Percentiles rank a stretch among this genome's conserved stretches.
These are phyloP conservation scores for Fusarium burgessii DNA, from an alignment of 2,329 filamentous ascomycete genomes.

Conservation along the genomic window DNA sequence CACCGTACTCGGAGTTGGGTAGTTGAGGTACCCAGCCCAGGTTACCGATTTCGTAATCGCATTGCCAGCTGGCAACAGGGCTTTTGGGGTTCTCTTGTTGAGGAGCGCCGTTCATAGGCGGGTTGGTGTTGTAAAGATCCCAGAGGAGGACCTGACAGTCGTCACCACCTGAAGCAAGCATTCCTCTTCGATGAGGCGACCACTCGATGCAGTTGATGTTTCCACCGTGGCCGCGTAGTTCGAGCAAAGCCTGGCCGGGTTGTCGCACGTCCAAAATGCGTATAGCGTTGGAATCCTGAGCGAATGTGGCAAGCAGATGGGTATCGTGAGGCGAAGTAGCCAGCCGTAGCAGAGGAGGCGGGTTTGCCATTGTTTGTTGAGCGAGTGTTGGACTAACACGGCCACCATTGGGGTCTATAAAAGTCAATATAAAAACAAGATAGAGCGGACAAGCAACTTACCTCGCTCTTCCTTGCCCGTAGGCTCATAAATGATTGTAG, in stretches of 20 bases:
- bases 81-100: conserved; percentile 70
- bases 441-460: conserved; percentile 53
- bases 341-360: conserved; percentile 81
- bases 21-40: conserved; percentile 85
- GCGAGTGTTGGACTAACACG: conserved; percentile 80
- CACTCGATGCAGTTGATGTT: conserved; percentile 95
- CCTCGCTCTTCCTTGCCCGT: conserved; percentile 84
- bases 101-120: conserved; percentile 62
- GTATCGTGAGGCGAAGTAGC: conserved; percentile 95
- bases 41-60: conserved; percentile 88
- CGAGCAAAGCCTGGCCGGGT: conserved; percentile 92
- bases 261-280: conserved; percentile 96
- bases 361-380: conserved; percentile 81
- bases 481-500: conserved; percentile 98
- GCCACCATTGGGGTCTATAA: conserved; percentile 66
- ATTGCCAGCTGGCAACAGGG: conserved; percentile 83
- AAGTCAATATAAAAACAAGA: background rate
- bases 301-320: conserved; percentile 96
- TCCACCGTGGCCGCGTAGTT: conserved; percentile 88
- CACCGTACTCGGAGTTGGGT: conserved; percentile 75
- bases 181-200: conserved; percentile 87
- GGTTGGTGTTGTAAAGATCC: conserved; percentile 81
- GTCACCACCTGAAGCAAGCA: conserved; percentile 90
- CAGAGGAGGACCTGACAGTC: conserved; percentile 93
- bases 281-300: conserved; percentile 90